phyloP scores from a whole-genome alignment of 2,329 filamentous ascomycete genomes.

The Ophiostoma piceae region DNA sequence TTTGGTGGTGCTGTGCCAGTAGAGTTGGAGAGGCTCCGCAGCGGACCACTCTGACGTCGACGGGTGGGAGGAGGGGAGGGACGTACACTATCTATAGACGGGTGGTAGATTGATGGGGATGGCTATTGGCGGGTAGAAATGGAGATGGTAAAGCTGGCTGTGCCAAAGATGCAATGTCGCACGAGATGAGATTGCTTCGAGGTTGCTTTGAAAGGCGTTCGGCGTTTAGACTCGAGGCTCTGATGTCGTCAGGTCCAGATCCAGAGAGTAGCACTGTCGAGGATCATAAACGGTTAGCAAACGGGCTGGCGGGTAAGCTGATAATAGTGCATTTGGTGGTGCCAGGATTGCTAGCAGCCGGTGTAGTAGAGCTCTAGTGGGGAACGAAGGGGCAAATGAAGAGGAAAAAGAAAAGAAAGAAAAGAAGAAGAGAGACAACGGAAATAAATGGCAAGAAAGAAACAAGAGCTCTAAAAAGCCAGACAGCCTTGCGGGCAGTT shows the following conservation, averaged over 20 bases:
- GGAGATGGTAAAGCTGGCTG: background rate
- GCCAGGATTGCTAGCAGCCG: background rate
- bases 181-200: background rate
- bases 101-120: background rate
- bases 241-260: background rate
- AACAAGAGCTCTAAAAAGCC: background rate
- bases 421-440: background rate
- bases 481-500: background rate
- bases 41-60: conserved; percentile 13
- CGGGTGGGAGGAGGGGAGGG: background rate
- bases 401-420: background rate
- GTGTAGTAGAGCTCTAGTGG: conserved; percentile 10
- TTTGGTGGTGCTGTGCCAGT: background rate
- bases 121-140: background rate
- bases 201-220: background rate
- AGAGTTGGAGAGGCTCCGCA: conserved; percentile 14
- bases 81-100: background rate
- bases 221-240: background rate
- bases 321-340: background rate
- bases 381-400: background rate
- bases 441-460: background rate
- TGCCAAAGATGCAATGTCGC: background rate
- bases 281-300: conserved; percentile 7
- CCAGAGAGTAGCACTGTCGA: conserved; percentile 6
- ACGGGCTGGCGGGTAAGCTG: background rate